Percentiles rank a stretch among this genome's conserved stretches.
These are phyloP conservation scores for Dictyostelium brefeldianum DNA, from an alignment of 78 protist genomes.

Conservation along the genomic window DNA sequence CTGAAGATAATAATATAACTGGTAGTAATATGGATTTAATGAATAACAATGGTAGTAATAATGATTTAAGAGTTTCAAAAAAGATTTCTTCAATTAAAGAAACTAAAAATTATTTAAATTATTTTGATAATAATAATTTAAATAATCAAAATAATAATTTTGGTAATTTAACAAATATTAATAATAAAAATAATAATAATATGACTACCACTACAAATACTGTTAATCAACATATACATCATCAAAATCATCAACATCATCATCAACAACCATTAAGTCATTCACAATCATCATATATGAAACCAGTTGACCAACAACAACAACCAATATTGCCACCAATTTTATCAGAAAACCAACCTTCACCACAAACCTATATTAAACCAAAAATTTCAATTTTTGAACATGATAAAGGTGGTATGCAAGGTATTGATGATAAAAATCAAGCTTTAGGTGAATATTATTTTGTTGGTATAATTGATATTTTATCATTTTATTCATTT, in stretches of 20 bases:
- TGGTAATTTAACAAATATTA: background rate
- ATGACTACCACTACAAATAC: slow-evolving; percentile 15
- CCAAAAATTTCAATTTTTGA: slow-evolving; percentile 81
- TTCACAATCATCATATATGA: slow-evolving; percentile 26
- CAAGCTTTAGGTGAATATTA: slow-evolving; percentile 60
- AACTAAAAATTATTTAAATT: slow-evolving; percentile 45
- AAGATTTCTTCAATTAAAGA: slow-evolving; percentile 55
- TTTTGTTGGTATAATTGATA: slow-evolving; percentile 93
- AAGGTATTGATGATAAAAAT: slow-evolving; percentile 64
- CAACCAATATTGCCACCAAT: slow-evolving; percentile 40
- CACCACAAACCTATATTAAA: slow-evolving; percentile 1
- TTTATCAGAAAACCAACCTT: background rate
- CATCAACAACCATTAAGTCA: background rate
- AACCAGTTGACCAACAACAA: slow-evolving; percentile 14
- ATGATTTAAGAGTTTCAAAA: slow-evolving; percentile 10
- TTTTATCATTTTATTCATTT: slow-evolving; percentile 86
- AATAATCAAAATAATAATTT: background rate
- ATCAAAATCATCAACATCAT: background rate
- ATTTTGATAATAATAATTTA: background rate
- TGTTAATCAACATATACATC: background rate
- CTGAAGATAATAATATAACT: background rate
- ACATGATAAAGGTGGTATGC: slow-evolving; percentile 86
- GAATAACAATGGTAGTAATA: background rate
- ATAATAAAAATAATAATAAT: background rate
- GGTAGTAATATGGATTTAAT: too few relatives aligned